Base-by-base conservation (phyloP, 805 yeast species). In the Candida glaebosa region DNA sequence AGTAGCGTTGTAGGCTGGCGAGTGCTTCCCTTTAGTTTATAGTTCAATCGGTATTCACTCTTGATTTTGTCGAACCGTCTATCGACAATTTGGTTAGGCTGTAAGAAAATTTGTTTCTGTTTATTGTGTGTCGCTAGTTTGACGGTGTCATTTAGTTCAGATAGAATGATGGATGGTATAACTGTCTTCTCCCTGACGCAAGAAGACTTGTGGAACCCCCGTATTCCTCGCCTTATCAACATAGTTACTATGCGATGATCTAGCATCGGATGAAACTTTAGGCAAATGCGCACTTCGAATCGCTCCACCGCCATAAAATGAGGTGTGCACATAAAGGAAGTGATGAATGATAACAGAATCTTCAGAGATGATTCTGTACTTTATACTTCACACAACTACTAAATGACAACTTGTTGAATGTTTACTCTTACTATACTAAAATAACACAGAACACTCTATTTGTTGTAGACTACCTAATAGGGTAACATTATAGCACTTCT, bases 21-120 rank as follows among this genome's bases (percentile, higher is more conserved):
- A 4, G 9, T 19, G 12, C 18, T 16, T 22, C 18, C 26, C n/a
- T 30, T n/a, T 17, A 31, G 14, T 20, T 26, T 28, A 14, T 38
- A 9, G 9, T 18, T 5, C 17, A 38, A 18, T 31, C 16, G 18
- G n/a, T n/a, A n/a, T 16, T 30, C 35, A 31, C 28, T 31, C 19
- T n/a, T 22, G 14, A n/a, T 9, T 14, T 19, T 38, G 7, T 31
- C 17, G 12, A n/a, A 18, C 16, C 35, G 18, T 25, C 20, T 38
- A 12, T 38, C 35, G n/a, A 24, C 28, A n/a, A 37, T 30, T 24
- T 40, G 40, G 2, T 28, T 24, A 14, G 35, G 37, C 4, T 18
- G 16, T 20, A 40, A 40, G 18, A 36, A 40, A 15, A 40, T 36
- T 22, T 34, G 39, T 19, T 40, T 40, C 7, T 28, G 17, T 26